Evolutionary conservation across 768 basidiomycete genomes (phyloP), one percentile per base, ranked within the genome.

Genomic region (Hortiboletus flavorubellus): DNA sequence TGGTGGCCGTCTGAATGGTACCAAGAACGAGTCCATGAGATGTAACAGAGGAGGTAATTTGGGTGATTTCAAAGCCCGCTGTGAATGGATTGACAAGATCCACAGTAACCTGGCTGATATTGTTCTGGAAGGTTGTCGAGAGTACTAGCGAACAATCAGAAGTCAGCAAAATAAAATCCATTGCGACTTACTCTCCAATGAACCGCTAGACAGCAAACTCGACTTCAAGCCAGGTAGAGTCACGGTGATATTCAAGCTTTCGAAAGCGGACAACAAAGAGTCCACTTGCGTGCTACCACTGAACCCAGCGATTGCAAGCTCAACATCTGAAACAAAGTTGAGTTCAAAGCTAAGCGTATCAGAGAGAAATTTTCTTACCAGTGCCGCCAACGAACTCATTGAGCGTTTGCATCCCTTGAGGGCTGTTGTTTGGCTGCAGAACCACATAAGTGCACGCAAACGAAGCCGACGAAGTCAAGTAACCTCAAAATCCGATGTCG

Each of bases 61-160:
- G 71, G 4, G 81, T 86, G 56, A 90, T 81, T 30, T 72, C 67
- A 37, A 90, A 75, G 23, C 74, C 71, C 3, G 84, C 73, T 6
- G 80, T 83, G 72, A 91, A 90, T 4, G 87, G 87, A 65, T 91
- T 89, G 44, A 66, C 74, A 31, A 91, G 75, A 30, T 75, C 68
- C 34, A 89, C 85, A 8, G 76, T 78, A 49, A 86, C 84, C 59
- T 86, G 83, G 38, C 80, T 80, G 56, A 89, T 77, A 66, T 89
- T 85, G 60, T 84, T 81, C 53, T 70, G 68, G 30, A 86, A 86
- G 23, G 87, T 89, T 10, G 84, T 85, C 4, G 82, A 63, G 21
- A 90, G 75, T 42, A 89, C 85, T 83, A 58, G 9, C 8, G 12
- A 43, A 53, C 11, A 23, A 26, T 59, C 34, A 40, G 54, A 46